Percentiles rank a stretch among this genome's conserved stretches.
Evolutionary conservation across 2,329 filamentous ascomycete species (phyloP).

Genomic region (Rhynchosporium agropyri): DNA sequence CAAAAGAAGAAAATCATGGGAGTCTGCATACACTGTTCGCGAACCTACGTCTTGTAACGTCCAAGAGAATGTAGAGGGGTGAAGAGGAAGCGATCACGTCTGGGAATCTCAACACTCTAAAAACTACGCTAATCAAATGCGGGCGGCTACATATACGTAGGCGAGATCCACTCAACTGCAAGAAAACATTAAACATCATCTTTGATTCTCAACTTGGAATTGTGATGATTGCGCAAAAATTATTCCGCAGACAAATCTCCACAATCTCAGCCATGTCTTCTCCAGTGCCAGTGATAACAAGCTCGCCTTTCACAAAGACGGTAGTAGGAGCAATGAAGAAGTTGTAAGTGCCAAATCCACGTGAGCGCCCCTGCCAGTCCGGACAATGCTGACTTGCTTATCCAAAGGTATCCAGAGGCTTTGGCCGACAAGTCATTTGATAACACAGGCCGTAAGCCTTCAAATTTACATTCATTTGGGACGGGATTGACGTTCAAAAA

Average conservation of each 20-base stretch:
- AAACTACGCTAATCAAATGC: no score
- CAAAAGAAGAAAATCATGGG: no score
- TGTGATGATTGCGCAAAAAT: slow-evolving; percentile 32
- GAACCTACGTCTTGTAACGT: no score
- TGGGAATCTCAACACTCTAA: no score
- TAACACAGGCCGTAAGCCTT: slow-evolving; percentile 74
- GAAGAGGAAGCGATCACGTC: no score
- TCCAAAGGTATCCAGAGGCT: slow-evolving; percentile 79
- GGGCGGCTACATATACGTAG: background rate
- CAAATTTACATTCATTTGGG: background rate
- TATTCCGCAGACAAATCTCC: slow-evolving; percentile 26
- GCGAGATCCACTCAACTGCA: background rate
- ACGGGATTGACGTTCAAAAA: slow-evolving; percentile 41
- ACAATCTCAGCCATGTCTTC: slow-evolving; percentile 33
- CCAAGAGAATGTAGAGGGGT: no score
- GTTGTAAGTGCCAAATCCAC: slow-evolving; percentile 59
- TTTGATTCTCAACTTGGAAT: slow-evolving; percentile 1
- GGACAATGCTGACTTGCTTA: background rate
- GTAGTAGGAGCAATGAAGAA: slow-evolving; percentile 80
- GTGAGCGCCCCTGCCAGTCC: background rate
- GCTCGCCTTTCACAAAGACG: slow-evolving; percentile 57
- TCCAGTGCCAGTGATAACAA: slow-evolving; percentile 23
- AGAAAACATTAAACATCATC: background rate
- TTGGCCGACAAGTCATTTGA: slow-evolving; percentile 91
- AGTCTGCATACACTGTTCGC: no score